Evolutionary conservation across 139 green algal species (phyloP).

Genomic region (Volvox africanus): DNA sequence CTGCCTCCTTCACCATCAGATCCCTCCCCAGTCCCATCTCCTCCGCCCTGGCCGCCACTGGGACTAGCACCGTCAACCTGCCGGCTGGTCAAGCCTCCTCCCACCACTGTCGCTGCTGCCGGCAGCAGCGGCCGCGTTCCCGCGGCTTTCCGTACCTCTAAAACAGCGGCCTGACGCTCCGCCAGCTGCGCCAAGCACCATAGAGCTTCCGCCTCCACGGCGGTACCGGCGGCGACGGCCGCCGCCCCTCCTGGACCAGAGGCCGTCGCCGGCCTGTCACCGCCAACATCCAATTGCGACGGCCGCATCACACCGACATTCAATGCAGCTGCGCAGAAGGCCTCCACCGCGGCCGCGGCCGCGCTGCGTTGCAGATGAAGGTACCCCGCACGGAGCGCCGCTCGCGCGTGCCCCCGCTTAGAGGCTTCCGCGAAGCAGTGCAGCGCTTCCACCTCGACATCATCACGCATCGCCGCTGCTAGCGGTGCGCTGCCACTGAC

Average conservation of each 20-base stretch:
- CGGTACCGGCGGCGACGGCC: background rate
- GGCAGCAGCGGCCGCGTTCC: background rate
- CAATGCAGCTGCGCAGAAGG: background rate
- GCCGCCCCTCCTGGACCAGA: background rate
- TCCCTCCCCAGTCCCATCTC: background rate
- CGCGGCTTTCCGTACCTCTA: slow-evolving; percentile 17
- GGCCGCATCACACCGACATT: background rate
- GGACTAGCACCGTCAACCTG: background rate
- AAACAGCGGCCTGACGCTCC: slow-evolving; percentile 31
- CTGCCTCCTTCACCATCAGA: too few species aligned
- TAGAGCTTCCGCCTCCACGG: slow-evolving; percentile 34
- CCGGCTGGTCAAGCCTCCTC: background rate
- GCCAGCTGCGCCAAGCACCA: slow-evolving; percentile 49
- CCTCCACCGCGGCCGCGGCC: slow-evolving; percentile 29
- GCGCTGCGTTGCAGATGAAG: slow-evolving; percentile 7
- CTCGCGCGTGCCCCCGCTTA: background rate
- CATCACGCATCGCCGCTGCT: background rate
- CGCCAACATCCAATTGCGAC: background rate
- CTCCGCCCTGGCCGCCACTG: background rate
- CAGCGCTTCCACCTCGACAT: slow-evolving; percentile 7
- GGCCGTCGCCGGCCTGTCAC: background rate
- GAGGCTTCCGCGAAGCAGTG: slow-evolving; percentile 20
- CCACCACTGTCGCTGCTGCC: background rate
- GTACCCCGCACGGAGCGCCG: slow-evolving; percentile 15
- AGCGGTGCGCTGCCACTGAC: background rate